Evolutionary conservation across 1,139 yeast species (phyloP).

Genomic region (Suhomyces coccinellae): DNA sequence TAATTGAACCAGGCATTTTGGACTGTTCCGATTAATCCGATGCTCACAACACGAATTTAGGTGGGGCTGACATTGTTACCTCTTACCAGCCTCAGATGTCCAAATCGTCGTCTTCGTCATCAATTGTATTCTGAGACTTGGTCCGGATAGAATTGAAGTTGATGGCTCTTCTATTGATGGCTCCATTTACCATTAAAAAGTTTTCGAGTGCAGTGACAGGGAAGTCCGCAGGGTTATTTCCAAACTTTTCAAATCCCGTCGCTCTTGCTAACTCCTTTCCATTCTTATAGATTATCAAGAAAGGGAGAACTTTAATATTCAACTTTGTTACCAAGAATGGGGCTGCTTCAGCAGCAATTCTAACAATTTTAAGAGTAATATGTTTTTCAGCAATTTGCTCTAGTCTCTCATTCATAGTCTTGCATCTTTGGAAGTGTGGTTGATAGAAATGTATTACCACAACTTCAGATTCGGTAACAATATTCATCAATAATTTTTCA

Average conservation of each 20-base stretch:
- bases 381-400: conserved; percentile 54
- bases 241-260: conserved; percentile 67
- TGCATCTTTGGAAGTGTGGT: conserved; percentile 60
- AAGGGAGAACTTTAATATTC: conserved; percentile 67
- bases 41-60: conserved; percentile 4
- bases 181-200: conserved; percentile 32
- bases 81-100: conserved; percentile 6
- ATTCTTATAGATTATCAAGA: conserved; percentile 58
- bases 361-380: conserved; percentile 52
- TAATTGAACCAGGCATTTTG: background rate
- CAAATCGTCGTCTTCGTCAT: conserved; percentile 24
- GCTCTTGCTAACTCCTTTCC: conserved; percentile 61
- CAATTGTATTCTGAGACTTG: conserved; percentile 11
- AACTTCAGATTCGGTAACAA: conserved; percentile 43
- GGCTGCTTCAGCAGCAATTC: conserved; percentile 62
- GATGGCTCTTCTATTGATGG: conserved; percentile 36
- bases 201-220: conserved; percentile 47
- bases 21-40: conserved; percentile 1
- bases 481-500: conserved; percentile 59
- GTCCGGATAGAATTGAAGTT: conserved; percentile 25
- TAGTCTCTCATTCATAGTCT: conserved; percentile 54
- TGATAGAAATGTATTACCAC: conserved; percentile 67
- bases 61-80: too few relatives aligned
- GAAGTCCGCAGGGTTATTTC: conserved; percentile 34
- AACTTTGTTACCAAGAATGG: conserved; percentile 71